A percentile compares a stretch with the other conserved stretches of the same genome.
Evolutionary conservation across 2,329 filamentous ascomycete genomes (phyloP).

Genomic region (Arthrobotrys sphaeroides): DNA sequence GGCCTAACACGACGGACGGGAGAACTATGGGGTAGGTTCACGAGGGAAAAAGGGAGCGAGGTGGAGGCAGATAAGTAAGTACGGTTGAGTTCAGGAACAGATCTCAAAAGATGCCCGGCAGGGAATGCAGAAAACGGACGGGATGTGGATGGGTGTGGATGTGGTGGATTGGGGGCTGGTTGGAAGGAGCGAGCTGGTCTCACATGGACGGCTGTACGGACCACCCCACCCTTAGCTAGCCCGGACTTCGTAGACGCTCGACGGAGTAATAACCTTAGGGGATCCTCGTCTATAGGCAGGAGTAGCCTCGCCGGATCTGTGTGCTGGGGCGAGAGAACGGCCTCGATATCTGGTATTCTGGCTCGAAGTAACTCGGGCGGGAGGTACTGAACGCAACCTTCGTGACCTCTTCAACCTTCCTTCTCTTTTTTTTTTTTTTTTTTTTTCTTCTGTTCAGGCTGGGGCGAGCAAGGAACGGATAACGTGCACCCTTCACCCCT

Average conservation of each 20-base stretch:
- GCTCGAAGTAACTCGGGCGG: constrained; percentile 50
- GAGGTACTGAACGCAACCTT: constrained; percentile 51
- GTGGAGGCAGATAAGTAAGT: constrained; percentile 42
- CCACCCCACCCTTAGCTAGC: constrained; percentile 48
- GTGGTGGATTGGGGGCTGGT: constrained; percentile 47
- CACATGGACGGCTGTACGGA: constrained; percentile 49
- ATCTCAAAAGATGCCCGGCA: constrained; percentile 33
- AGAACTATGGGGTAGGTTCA: background rate
- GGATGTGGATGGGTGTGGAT: constrained; percentile 8
- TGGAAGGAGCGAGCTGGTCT: constrained; percentile 24
- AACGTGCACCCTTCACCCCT: constrained; percentile 52
- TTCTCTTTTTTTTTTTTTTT: background rate
- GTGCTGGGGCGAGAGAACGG: constrained; percentile 46
- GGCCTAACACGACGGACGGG: constrained; percentile 3
- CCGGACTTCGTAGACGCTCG: constrained; percentile 1
- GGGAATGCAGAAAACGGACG: constrained; percentile 48
- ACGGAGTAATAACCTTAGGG: constrained; percentile 28
- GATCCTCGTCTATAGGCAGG: constrained; percentile 28
- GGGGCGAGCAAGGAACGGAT: constrained; percentile 48
- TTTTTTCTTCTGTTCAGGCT: constrained; percentile 20
- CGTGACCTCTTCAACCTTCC: background rate
- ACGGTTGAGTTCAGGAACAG: constrained; percentile 53
- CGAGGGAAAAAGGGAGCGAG: constrained; percentile 26
- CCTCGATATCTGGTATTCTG: constrained; percentile 52
- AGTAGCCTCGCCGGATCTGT: constrained; percentile 51